Evolutionary conservation across 495 filamentous ascomycete genomes (phyloP), one percentile per base, ranked within the genome.

Genomic region (Lasiosphaeris hirsuta): DNA sequence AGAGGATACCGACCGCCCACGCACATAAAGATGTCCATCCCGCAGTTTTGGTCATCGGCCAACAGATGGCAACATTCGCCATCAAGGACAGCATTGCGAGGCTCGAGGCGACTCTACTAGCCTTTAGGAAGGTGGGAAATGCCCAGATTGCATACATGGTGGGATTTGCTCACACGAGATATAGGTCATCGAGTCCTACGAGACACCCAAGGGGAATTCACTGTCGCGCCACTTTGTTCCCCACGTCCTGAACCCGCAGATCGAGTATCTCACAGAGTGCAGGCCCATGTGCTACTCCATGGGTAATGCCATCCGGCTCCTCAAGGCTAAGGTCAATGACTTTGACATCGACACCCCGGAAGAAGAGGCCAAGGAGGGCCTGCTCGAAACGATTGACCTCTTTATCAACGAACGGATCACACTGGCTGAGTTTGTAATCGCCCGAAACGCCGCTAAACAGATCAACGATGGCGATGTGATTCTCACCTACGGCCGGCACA

Each of bases 231-330:
- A 98, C 75, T 83, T 98, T 61, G 92, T 90, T 23, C 86, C 88
- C n/a, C 90, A 96, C 63, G 84, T 86, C 61, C 81, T 98, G 56
- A 94, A 90, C 56, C 89, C 92, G 56, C 94, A 98, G 73, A 96
- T 98, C 60, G 90, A 91, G 58, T 96, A 93, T 66, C 85, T 98
- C 33, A 89, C 87, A 42, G 90, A 91, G 56, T 96, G 91, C 66
- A 87, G 94, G 6, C 91, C 94, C 10, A 88, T 97, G 72, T 92
- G 89, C 49, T 90, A 94, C 69, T 88, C 88, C 41, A 93, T 96
- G 84, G 92, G 95, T 54, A 97, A 97, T 72, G 90, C 91, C 15
- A 96, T 98, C 69, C 84, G 95, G 38, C 90, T 91, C 75, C 80
- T 98, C 15, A 98, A 98, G 75, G 79, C 94, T 33, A 82, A 87